Percentiles rank a stretch among this genome's conserved stretches.
Evolutionary conservation across 768 basidiomycete genomes (phyloP).

Genomic region (Mycena leptocephala): DNA sequence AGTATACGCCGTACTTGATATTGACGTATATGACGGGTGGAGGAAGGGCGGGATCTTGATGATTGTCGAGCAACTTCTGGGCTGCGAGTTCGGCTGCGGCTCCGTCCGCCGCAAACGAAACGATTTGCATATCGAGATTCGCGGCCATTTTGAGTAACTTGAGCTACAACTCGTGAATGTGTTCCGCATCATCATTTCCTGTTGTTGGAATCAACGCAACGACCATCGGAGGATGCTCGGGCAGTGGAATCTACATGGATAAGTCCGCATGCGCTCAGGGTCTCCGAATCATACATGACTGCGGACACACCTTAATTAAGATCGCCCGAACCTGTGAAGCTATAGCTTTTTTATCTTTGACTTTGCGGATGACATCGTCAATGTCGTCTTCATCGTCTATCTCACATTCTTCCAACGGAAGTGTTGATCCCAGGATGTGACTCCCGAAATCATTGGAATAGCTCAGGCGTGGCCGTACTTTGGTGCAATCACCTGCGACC

Average conservation of each 20-base stretch:
- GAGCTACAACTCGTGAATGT: constrained; percentile 41
- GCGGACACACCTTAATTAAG: constrained; percentile 38
- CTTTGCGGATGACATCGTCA: constrained; percentile 36
- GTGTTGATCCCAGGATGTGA: constrained; percentile 42
- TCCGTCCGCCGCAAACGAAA: constrained; percentile 41
- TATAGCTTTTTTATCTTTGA: constrained; percentile 33
- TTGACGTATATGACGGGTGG: constrained; percentile 38
- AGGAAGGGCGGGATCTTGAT: background rate
- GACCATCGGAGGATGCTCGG: constrained; percentile 39
- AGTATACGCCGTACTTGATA: constrained; percentile 35
- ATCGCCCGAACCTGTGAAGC: constrained; percentile 46
- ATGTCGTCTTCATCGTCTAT: constrained; percentile 43
- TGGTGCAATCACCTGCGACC: constrained; percentile 44
- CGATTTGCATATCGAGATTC: constrained; percentile 29
- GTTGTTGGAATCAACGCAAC: constrained; percentile 44
- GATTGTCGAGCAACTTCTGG: constrained; percentile 40
- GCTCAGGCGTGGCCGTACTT: constrained; percentile 40
- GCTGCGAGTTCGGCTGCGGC: constrained; percentile 43
- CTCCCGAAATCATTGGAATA: constrained; percentile 45
- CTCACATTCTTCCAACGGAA: constrained; percentile 37
- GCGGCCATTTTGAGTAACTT: constrained; percentile 39
- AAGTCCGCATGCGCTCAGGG: too few species aligned
- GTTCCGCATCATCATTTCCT: constrained; percentile 39
- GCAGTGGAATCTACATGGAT: constrained; percentile 16
- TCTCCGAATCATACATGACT: too few species aligned